Percentiles rank a stretch among this genome's conserved stretches.
phyloP scores from a whole-genome alignment of 1,284 basidiomycete species.

The Fomitopsis pinicola region DNA sequence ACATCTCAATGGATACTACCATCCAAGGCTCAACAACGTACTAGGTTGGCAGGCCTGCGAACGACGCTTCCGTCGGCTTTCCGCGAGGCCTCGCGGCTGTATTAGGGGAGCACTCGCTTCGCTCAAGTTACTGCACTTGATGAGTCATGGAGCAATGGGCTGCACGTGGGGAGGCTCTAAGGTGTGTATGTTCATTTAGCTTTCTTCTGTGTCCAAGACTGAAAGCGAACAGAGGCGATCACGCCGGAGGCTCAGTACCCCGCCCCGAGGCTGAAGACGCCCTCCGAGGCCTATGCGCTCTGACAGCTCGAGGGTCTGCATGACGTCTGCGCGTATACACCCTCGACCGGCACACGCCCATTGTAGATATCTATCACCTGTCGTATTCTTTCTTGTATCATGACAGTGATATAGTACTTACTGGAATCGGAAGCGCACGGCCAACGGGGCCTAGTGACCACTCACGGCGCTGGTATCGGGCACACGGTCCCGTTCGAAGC shows the following conservation, averaged over 20 bases:
- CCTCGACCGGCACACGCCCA: too few relatives aligned
- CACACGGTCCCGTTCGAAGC: not conserved
- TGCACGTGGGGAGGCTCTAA: not conserved
- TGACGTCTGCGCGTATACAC: too few relatives aligned
- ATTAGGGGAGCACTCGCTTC: not conserved
- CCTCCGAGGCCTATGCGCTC: too few relatives aligned
- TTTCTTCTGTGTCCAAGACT: not conserved
- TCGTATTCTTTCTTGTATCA: too few relatives aligned
- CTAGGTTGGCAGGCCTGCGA: too few relatives aligned
- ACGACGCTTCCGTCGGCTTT: not conserved
- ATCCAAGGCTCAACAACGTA: too few relatives aligned
- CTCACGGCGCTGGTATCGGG: too few relatives aligned
- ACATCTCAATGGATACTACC: not conserved
- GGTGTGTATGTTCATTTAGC: not conserved
- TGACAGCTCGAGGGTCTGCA: too few relatives aligned
- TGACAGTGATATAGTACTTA: too few relatives aligned
- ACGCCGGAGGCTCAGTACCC: not conserved
- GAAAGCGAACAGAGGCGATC: not conserved
- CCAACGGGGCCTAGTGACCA: too few relatives aligned
- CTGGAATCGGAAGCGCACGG: too few relatives aligned
- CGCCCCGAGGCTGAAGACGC: not conserved
- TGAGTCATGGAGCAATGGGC: not conserved
- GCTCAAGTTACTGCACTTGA: not conserved
- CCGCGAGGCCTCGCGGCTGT: not conserved
- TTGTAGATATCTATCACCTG: too few relatives aligned